These are phyloP conservation scores for Fistulinella prunicolor DNA, from an alignment of 768 basidiomycete species.

Conservation along the genomic window DNA sequence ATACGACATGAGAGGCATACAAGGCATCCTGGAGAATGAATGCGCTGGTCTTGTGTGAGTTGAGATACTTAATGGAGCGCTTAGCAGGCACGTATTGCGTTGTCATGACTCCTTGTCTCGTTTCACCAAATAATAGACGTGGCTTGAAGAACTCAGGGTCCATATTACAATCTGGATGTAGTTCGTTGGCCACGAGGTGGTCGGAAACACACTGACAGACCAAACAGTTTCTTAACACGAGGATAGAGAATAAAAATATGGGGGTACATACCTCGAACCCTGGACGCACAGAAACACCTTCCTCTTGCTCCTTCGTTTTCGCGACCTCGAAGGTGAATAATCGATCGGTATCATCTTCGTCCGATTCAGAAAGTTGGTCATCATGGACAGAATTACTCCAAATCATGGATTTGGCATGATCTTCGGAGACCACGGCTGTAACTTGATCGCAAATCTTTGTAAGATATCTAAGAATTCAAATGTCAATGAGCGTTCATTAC, in stretches of 20 bases:
- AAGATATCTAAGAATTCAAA: constrained; percentile 43
- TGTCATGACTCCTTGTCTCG: constrained; percentile 40
- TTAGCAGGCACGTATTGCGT: constrained; percentile 23
- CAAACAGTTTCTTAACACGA: neutral
- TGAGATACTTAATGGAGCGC: constrained; percentile 8
- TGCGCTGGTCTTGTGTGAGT: constrained; percentile 4
- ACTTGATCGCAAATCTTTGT: constrained; percentile 58
- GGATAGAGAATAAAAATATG: neutral
- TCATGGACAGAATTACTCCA: constrained; percentile 38
- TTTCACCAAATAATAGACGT: constrained; percentile 40
- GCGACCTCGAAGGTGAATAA: constrained; percentile 55
- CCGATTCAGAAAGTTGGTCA: constrained; percentile 24
- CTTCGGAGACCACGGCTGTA: constrained; percentile 45
- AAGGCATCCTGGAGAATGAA: constrained; percentile 24
- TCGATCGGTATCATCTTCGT: constrained; percentile 44
- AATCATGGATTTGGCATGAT: constrained; percentile 43
- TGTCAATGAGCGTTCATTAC: neutral
- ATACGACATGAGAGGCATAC: constrained; percentile 9
- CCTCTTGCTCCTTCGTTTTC: constrained; percentile 57
- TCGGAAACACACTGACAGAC: constrained; percentile 17
- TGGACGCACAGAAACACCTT: constrained; percentile 40
- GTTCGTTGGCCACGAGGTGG: constrained; percentile 12
- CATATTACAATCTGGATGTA: constrained; percentile 21
- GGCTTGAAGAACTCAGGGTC: constrained; percentile 27
- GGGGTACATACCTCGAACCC: constrained; percentile 43